Evolutionary conservation across 352 stramenopile genomes (phyloP), one percentile per base, ranked within the genome.

Genomic region (Pelagophyceae sp.): DNA sequence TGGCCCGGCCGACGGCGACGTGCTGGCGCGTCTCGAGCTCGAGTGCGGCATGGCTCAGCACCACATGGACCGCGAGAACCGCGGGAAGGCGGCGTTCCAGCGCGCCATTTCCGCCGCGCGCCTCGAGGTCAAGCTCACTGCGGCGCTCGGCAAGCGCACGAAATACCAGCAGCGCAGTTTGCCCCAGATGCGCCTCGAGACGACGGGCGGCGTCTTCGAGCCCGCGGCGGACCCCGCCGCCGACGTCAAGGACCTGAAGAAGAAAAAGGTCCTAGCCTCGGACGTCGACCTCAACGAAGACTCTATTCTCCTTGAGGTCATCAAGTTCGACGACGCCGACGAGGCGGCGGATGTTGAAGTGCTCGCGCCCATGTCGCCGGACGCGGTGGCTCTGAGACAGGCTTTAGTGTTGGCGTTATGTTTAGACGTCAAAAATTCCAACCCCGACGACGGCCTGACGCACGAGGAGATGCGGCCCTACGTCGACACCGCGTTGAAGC

Each of bases 341-440:
- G 61, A 17, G n/a, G 61, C 11, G 6, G 25, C 20, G 32, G 25
- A 15, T 17, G 11, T n/a, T 20, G 5, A 3, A 5, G 32, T 19
- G 2, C 54, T 11, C 25, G 50, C 6, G 1, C 19, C 38, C 31
- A 27, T 65, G 15, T 37, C 72, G 54, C 15, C 67, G 27, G 27
- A 11, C 35, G 29, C 61, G 37, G 72, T 35, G 15, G 72, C 54
- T 63, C 29, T n/a, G 27, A 63, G 11, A 27, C 54, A n/a, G 54
- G 54, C 29, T 79, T 91, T 40, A 83, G 90, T 98, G 11, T 81
- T 98, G 23, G 92, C 91, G 40, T 80, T 98, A n/a, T 98, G 94
- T 82, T 83, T 98, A 45, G 94, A 98, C 81, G 93, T 98, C 11
- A 96, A 97, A 81, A 97, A 97, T 85, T 94, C 86, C 81, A 97